phyloP scores from a whole-genome alignment of 192 early-diverging fungal species.

The Phlyctochytrium planicorne region DNA sequence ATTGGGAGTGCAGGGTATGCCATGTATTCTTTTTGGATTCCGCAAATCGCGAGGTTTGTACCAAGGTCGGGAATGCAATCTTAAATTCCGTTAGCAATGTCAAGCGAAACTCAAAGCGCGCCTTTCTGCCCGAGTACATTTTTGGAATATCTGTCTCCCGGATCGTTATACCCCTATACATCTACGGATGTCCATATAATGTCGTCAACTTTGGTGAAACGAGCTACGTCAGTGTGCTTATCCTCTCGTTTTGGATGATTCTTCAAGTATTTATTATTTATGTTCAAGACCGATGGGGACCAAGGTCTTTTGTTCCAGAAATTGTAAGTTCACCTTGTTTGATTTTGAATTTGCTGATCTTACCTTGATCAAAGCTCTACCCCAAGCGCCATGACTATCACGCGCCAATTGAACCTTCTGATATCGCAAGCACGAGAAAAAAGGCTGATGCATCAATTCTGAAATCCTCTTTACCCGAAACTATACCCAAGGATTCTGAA shows the following conservation, averaged over 20 bases:
- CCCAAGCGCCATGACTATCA: constrained; percentile 24
- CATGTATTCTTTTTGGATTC: constrained; percentile 75
- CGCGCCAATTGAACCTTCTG: too few species aligned
- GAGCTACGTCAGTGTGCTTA: constrained; percentile 42
- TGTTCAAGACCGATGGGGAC: constrained; percentile 66
- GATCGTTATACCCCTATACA: constrained; percentile 61
- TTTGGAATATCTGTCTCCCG: constrained; percentile 57
- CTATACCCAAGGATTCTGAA: too few species aligned
- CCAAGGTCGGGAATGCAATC: background rate
- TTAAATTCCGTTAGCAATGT: constrained; percentile 48
- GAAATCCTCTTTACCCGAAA: too few species aligned
- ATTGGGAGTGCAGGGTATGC: constrained; percentile 41
- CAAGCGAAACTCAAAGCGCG: constrained; percentile 58
- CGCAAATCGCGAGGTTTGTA: constrained; percentile 63
- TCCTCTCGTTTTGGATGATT: constrained; percentile 52
- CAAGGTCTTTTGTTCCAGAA: constrained; percentile 72
- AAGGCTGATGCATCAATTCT: too few species aligned
- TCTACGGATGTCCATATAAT: constrained; percentile 60
- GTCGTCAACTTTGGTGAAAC: constrained; percentile 52
- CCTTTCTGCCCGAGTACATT: constrained; percentile 57
- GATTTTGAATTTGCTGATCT: background rate
- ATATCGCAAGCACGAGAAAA: too few species aligned
- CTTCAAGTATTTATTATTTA: constrained; percentile 60
- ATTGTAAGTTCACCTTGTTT: constrained; percentile 37
- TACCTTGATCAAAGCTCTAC: constrained; percentile 5